phyloP scores from a whole-genome alignment of 495 filamentous ascomycete species.

The Neurospora pannonica region DNA sequence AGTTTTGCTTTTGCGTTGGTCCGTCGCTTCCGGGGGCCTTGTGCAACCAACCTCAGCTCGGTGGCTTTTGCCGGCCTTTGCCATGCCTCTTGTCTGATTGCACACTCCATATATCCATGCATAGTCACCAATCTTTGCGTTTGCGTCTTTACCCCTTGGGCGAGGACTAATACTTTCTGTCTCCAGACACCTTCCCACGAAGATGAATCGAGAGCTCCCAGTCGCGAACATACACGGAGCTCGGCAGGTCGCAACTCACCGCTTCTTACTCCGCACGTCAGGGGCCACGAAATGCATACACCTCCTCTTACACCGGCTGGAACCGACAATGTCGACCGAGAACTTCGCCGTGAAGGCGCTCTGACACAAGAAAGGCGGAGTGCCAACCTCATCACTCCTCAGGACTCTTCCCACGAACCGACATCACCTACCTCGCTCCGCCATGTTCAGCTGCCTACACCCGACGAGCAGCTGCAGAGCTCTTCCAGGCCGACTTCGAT shows the following conservation, averaged over 20 bases:
- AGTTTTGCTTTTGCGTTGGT: background rate
- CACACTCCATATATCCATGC: background rate
- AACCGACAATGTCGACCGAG: slow-evolving; percentile 36
- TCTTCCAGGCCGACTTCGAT: slow-evolving; percentile 31
- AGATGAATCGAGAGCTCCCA: slow-evolving; percentile 26
- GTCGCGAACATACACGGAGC: slow-evolving; percentile 24
- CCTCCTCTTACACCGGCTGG: slow-evolving; percentile 84
- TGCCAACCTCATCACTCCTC: slow-evolving; percentile 53
- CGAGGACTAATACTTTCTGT: slow-evolving; percentile 1
- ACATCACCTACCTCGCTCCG: slow-evolving; percentile 19
- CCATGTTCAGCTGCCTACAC: slow-evolving; percentile 2
- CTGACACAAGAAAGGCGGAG: slow-evolving; percentile 30
- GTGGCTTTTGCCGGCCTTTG: background rate
- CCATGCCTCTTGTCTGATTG: background rate
- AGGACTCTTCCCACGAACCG: slow-evolving; percentile 34
- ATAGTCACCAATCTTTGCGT: background rate
- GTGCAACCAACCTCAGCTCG: background rate
- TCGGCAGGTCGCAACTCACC: slow-evolving; percentile 35
- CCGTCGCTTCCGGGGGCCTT: background rate
- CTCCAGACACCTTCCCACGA: slow-evolving; percentile 36
- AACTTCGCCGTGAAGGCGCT: slow-evolving; percentile 16
- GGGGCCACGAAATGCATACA: slow-evolving; percentile 61
- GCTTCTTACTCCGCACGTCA: slow-evolving; percentile 30
- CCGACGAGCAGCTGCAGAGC: slow-evolving; percentile 13
- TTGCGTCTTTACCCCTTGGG: background rate